Percentiles rank a stretch among this genome's conserved stretches.
Conservation (phyloP, 2,329 filamentous ascomycete genomes). For the Lachnellula arida region DNA sequence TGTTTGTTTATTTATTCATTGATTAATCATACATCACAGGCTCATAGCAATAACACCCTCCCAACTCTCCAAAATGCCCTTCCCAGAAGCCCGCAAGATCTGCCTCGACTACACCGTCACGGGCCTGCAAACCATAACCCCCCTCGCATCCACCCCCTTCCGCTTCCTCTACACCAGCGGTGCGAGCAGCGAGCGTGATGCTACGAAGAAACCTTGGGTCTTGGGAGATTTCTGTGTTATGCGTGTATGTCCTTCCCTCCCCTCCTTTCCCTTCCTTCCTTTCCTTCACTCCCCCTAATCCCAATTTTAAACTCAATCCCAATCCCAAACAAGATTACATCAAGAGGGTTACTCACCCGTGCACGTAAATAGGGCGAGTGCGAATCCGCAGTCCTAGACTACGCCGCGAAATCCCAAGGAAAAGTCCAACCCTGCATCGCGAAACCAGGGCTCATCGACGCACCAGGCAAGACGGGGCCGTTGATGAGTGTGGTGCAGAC, state of each 20-base stretch:
- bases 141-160: slow-evolving; percentile 32
- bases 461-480: slow-evolving; percentile 19
- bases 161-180: slow-evolving; percentile 49
- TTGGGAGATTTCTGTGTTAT: slow-evolving; percentile 40
- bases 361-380: slow-evolving; percentile 48
- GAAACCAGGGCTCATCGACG: slow-evolving; percentile 41
- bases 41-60: slow-evolving; percentile 40
- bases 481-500: too few relatives aligned
- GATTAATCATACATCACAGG: slow-evolving; percentile 20
- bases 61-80: slow-evolving; percentile 29
- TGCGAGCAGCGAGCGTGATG: slow-evolving; percentile 39
- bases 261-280: too few relatives aligned
- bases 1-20: not conserved
- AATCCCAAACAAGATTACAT: too few relatives aligned
- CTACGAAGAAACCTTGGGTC: slow-evolving; percentile 36
- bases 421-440: slow-evolving; percentile 36
- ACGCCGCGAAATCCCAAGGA: slow-evolving; percentile 36
- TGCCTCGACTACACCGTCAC: slow-evolving; percentile 37
- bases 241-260: slow-evolving; percentile 30
- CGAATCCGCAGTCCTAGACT: slow-evolving; percentile 40
- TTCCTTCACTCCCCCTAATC: too few relatives aligned
- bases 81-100: slow-evolving; percentile 37
- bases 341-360: too few relatives aligned
- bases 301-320: too few relatives aligned
- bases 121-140: slow-evolving; percentile 34